Evolutionary conservation across 2,329 filamentous ascomycete genomes (phyloP).

Genomic region (Sphaerulina vaccinii): DNA sequence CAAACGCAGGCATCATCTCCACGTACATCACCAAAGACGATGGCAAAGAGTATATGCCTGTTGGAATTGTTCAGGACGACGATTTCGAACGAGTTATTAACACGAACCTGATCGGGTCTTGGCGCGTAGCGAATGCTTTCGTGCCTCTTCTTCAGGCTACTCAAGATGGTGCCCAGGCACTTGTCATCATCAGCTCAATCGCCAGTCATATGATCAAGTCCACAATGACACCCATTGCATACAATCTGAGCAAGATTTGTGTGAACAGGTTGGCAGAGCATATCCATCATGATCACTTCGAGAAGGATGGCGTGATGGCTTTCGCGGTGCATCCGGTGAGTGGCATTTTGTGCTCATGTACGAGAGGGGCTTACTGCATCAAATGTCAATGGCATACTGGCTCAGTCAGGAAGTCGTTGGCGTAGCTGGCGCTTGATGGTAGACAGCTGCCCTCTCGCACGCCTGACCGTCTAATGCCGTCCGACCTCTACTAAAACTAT

Average conservation of each 20-base stretch:
- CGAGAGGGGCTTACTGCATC: too few relatives aligned
- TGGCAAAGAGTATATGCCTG: conserved; percentile 13
- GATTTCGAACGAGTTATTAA: conserved; percentile 17
- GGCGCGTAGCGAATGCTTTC: conserved; percentile 12
- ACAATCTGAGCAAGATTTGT: conserved; percentile 18
- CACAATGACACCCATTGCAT: conserved; percentile 17
- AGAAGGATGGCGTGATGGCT: conserved; percentile 13
- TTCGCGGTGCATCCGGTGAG: conserved; percentile 19
- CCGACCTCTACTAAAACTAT: neutral
- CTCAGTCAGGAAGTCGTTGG: too few relatives aligned
- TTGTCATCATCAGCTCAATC: conserved; percentile 19
- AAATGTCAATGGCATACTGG: too few relatives aligned
- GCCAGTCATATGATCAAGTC: conserved; percentile 18
- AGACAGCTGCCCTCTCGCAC: too few relatives aligned
- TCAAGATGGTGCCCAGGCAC: conserved; percentile 8
- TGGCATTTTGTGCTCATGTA: too few relatives aligned
- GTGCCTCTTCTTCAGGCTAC: conserved; percentile 9
- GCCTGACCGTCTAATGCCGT: neutral
- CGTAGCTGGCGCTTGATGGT: neutral
- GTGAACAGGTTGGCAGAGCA: conserved; percentile 22
- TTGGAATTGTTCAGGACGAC: conserved; percentile 15
- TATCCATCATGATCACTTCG: conserved; percentile 16
- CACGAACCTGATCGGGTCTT: conserved; percentile 16
- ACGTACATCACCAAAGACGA: conserved; percentile 19
- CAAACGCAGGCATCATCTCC: conserved; percentile 22